Base-by-base conservation (phyloP, 129 eudicot genomes). In the Flaveria sonorensis region DNA sequence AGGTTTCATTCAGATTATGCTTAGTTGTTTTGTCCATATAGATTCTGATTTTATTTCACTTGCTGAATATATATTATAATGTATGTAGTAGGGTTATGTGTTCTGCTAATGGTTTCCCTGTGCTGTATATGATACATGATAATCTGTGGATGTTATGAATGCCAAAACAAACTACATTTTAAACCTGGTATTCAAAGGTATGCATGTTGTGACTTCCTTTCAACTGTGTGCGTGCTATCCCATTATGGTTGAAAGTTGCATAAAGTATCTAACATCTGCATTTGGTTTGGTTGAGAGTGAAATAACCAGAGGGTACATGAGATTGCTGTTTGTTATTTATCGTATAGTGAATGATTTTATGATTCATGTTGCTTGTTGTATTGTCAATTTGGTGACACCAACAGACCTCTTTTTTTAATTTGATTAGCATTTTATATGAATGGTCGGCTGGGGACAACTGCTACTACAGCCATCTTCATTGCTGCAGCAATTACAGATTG, bases 401-500 rank as follows among this genome's bases (percentile, higher is more conserved):
- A 86, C 81, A 20, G 66, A 24, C 48, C 7, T 36, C 69, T 11
- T 39, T 61, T 81, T 73, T 66, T 11, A 21, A 26, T 73, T 77
- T 77, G 20, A 1, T 51, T 81, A 94, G 98, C 97, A 61, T 94
- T 88, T 86, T 91, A 91, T 82, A 85, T 83, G 82, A 88, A 89
- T 79, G 83, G 91, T 71, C 83, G 90, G 90, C 83, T 91, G 92
- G 98, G 98, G 65, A 86, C 96, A 26, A 75, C 88, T 52, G 89
- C 83, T 63, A 91, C 98, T 60, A 91, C 97, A 19, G 76, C 89
- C 67, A 94, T 94, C 74, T 94, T 94, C 79, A 70, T 94, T 77
- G 92, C 84, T 70, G 98, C 98, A 71, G 96, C 98, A 79, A 86
- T 91, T 71, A 94, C 98, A 19, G 98, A 94, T 85, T 94, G 98